These are phyloP conservation scores for Jaapia argillacea DNA, from an alignment of 768 basidiomycete genomes.

Conservation along the genomic window DNA sequence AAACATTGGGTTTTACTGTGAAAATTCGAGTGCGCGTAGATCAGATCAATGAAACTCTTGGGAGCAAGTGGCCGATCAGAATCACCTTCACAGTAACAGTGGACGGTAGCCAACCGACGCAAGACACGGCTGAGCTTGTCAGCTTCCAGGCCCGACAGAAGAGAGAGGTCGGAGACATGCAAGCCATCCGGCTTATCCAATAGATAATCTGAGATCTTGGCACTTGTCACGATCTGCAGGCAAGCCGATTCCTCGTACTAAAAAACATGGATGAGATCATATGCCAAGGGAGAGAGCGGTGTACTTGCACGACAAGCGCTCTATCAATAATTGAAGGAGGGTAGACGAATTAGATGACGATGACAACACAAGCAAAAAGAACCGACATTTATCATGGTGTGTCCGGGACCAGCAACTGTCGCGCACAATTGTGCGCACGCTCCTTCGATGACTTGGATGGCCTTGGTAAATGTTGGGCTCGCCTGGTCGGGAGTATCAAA, in stretches of 20 bases:
- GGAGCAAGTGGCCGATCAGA: neutral
- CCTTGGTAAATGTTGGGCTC: neutral
- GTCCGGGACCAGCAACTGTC: conserved; percentile 9
- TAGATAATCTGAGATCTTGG: conserved; percentile 29
- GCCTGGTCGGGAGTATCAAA: conserved; percentile 21
- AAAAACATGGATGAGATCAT: neutral
- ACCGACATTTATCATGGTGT: conserved; percentile 12
- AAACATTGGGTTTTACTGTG: conserved; percentile 20
- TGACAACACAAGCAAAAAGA: neutral
- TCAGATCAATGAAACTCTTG: neutral
- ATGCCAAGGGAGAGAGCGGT: neutral
- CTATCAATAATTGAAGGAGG: neutral
- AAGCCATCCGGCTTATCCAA: conserved; percentile 24
- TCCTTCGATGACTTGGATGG: conserved; percentile 6
- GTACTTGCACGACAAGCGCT: neutral
- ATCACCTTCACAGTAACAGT: conserved; percentile 26
- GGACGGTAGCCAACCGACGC: conserved; percentile 28
- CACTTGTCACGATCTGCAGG: conserved; percentile 22
- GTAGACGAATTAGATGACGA: neutral
- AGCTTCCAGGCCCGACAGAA: conserved; percentile 20
- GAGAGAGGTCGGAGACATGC: conserved; percentile 22
- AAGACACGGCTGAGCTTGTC: conserved; percentile 29
- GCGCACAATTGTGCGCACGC: conserved; percentile 14
- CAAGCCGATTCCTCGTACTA: conserved; percentile 13
- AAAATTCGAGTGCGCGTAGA: neutral